Evolutionary conservation across 805 yeast genomes (phyloP).

Genomic region (Metschnikowia chrysomelidarum): DNA sequence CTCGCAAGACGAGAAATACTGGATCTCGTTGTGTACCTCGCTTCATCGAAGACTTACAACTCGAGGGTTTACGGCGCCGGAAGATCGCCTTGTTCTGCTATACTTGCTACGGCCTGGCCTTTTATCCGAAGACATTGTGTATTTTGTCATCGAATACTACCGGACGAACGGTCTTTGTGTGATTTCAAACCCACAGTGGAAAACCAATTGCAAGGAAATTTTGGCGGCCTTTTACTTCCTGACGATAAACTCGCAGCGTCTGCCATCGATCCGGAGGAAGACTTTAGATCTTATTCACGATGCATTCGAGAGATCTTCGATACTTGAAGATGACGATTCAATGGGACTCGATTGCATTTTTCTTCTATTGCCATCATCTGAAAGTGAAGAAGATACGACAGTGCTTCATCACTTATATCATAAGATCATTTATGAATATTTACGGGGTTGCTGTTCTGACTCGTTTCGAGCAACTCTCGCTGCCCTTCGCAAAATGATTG

Average conservation of each 20-base stretch:
- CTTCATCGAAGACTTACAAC: constrained; percentile 30
- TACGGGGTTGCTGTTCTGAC: constrained; percentile 7
- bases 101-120: constrained; percentile 36
- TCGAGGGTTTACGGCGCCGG: constrained; percentile 41
- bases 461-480: constrained; percentile 3
- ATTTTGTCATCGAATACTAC: constrained; percentile 48
- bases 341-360: constrained; percentile 33
- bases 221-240: constrained; percentile 43
- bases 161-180: constrained; percentile 51
- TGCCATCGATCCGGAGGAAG: constrained; percentile 27
- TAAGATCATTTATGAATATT: constrained; percentile 25
- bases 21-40: constrained; percentile 35
- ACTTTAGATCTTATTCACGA: constrained; percentile 35
- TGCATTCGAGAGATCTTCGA: constrained; percentile 33
- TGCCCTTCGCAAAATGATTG: neutral
- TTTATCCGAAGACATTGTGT: constrained; percentile 37
- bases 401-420: constrained; percentile 31
- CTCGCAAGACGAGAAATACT: constrained; percentile 29
- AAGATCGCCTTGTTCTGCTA: constrained; percentile 40
- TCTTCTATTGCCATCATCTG: constrained; percentile 29
- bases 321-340: constrained; percentile 27
- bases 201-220: constrained; percentile 41
- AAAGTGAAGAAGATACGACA: constrained; percentile 28
- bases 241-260: constrained; percentile 11
- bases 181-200: constrained; percentile 52